Evolutionary conservation across 495 filamentous ascomycete genomes (phyloP).

Genomic region (Articulospora tetracladia): DNA sequence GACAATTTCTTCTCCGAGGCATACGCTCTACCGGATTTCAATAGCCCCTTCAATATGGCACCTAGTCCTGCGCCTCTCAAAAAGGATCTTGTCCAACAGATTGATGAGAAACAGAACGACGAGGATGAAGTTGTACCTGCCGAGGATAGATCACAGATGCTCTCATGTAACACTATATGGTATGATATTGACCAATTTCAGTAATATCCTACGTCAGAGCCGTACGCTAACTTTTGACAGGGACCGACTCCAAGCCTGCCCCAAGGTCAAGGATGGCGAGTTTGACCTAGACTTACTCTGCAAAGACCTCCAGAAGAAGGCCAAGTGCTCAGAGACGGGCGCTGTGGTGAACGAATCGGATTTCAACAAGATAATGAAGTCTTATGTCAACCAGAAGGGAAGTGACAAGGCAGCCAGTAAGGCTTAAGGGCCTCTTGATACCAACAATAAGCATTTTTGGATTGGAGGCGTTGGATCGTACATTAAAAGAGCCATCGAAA

Average conservation of each 20-base stretch:
- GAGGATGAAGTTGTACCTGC: conserved; percentile 62
- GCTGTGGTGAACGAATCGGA: conserved; percentile 90
- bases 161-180: conserved; percentile 92
- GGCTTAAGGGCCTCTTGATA: conserved; percentile 9
- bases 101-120: conserved; percentile 66
- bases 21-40: conserved; percentile 71
- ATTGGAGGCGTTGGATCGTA: conserved; percentile 3
- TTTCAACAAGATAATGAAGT: conserved; percentile 72
- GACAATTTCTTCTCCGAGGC: conserved; percentile 90
- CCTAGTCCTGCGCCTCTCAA: conserved; percentile 52
- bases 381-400: conserved; percentile 5
- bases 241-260: conserved; percentile 87
- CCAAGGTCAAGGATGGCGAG: conserved; percentile 80
- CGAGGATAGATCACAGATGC: conserved; percentile 60
- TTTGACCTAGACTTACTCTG: conserved; percentile 93
- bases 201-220: conserved; percentile 7
- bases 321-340: conserved; percentile 88
- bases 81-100: conserved; percentile 67
- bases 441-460: conserved; percentile 6
- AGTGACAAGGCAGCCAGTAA: conserved; percentile 2
- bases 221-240: conserved; percentile 39
- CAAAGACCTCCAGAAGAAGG: conserved; percentile 91
- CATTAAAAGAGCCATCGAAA: conserved; percentile 13
- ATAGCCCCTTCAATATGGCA: conserved; percentile 66
- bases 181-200: conserved; percentile 36